These are phyloP conservation scores for Tolypocladium cylindrosporum DNA, from an alignment of 2,329 filamentous ascomycete species.

Conservation along the genomic window DNA sequence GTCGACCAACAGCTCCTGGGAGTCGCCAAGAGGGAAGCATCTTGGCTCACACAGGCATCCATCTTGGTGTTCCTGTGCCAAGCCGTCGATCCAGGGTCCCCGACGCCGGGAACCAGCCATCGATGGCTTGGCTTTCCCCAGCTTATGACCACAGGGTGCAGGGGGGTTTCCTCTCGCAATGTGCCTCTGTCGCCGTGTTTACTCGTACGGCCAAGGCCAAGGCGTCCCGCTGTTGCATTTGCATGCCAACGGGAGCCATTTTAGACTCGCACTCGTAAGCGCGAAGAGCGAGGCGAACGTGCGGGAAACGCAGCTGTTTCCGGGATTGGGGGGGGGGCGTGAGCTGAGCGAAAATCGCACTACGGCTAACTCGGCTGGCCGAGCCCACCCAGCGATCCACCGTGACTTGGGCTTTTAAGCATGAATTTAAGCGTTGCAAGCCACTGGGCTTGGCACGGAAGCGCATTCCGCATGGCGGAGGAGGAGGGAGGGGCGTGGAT, in stretches of 20 bases:
- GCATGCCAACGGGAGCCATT: background rate
- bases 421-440: conserved; percentile 41
- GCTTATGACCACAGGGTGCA: background rate
- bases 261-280: background rate
- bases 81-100: background rate
- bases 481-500: background rate
- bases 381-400: background rate
- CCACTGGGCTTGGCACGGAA: conserved; percentile 30
- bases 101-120: background rate
- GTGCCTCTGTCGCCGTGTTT: background rate
- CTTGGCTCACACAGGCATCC: background rate
- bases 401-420: conserved; percentile 28
- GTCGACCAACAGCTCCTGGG: no score
- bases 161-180: background rate
- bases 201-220: background rate
- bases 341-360: conserved; percentile 2
- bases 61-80: background rate
- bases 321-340: background rate
- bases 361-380: conserved; percentile 11
- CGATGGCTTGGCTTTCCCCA: background rate
- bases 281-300: background rate
- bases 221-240: background rate
- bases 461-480: conserved; percentile 7
- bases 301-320: background rate
- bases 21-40: background rate